Evolutionary conservation across 208 protist species (phyloP).

Genomic region (Crithidia acanthocephali): DNA sequence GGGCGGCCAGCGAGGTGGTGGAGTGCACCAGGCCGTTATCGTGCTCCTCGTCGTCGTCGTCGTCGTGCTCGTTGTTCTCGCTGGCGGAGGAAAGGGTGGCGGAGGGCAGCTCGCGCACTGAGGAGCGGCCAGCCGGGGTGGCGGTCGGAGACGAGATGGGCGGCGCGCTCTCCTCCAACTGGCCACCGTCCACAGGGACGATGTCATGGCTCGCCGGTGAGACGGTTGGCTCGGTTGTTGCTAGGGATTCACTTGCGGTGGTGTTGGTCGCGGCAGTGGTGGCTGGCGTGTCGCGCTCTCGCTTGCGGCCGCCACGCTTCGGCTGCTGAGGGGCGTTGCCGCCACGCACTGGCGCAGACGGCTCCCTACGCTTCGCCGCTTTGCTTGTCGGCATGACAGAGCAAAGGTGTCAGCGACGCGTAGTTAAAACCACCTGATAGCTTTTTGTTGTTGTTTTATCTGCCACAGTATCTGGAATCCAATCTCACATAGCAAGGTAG

Average conservation of each 20-base stretch:
- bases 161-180: slow-evolving; percentile 2
- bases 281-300: neutral
- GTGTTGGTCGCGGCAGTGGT: neutral
- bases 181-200: neutral
- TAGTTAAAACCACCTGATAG: no score
- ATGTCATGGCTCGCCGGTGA: neutral
- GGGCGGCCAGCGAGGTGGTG: neutral
- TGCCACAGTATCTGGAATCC: no score
- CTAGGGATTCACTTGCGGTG: neutral
- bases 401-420: no score
- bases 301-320: neutral
- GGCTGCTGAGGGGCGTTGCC: neutral
- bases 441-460: no score
- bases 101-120: slow-evolving; percentile 14
- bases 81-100: slow-evolving; percentile 10
- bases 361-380: neutral
- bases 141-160: slow-evolving; percentile 11
- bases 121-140: slow-evolving; percentile 24
- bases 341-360: neutral
- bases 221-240: neutral
- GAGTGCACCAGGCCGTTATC: slow-evolving; percentile 26
- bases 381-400: slow-evolving; percentile 3
- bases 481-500: no score
- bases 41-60: neutral
- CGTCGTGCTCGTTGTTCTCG: neutral